These are phyloP conservation scores for Hortaea werneckii DNA, from an alignment of 2,329 filamentous ascomycete genomes.

Conservation along the genomic window DNA sequence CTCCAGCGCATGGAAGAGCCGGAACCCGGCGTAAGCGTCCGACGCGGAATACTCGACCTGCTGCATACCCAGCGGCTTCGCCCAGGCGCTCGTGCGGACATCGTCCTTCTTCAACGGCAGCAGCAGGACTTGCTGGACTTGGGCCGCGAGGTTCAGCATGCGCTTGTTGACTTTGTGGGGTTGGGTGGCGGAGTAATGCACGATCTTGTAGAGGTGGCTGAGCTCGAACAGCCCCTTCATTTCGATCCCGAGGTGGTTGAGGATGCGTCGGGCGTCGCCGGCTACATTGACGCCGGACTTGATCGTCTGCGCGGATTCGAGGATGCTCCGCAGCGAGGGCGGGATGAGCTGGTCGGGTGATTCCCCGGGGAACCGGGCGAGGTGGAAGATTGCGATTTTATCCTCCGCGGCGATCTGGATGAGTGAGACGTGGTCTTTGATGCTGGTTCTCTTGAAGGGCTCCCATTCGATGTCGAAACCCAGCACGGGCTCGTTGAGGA, in stretches of 20 bases:
- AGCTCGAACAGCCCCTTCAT: constrained; percentile 65
- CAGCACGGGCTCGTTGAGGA: constrained; percentile 59
- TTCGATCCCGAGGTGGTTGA: constrained; percentile 54
- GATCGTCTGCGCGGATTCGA: constrained; percentile 58
- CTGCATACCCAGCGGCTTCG: constrained; percentile 45
- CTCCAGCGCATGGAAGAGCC: constrained; percentile 64
- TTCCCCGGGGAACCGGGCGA: constrained; percentile 47
- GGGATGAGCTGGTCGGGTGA: constrained; percentile 50
- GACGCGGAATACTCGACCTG: constrained; percentile 70
- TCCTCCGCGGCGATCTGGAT: constrained; percentile 73
- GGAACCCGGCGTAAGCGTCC: constrained; percentile 70
- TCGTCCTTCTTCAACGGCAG: constrained; percentile 68
- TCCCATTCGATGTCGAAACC: constrained; percentile 90
- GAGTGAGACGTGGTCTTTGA: constrained; percentile 64
- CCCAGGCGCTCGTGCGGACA: constrained; percentile 70
- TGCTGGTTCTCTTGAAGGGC: constrained; percentile 29
- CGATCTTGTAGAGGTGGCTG: constrained; percentile 68
- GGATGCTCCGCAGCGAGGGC: constrained; percentile 58
- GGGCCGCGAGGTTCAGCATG: constrained; percentile 55
- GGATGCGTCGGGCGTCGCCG: constrained; percentile 55
- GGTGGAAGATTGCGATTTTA: constrained; percentile 70
- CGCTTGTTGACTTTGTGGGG: constrained; percentile 53
- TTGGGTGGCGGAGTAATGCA: constrained; percentile 53
- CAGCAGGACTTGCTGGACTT: constrained; percentile 60
- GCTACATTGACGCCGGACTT: constrained; percentile 72